Evolutionary conservation across 2,329 filamentous ascomycete species (phyloP).

Genomic region (Pseudofabraea citricarpa): DNA sequence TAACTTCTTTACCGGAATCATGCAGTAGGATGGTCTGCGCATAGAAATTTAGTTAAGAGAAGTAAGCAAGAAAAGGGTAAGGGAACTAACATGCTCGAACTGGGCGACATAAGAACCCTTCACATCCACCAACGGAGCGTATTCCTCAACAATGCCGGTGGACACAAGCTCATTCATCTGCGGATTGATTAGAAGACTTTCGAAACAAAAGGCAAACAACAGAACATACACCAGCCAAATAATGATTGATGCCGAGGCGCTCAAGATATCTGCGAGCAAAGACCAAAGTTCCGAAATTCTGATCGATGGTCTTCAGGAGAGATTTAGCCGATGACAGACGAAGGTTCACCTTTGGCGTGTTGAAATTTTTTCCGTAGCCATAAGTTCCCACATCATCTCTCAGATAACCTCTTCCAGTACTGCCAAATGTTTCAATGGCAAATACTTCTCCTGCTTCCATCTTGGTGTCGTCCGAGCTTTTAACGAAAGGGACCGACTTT

Average conservation of each 20-base stretch:
- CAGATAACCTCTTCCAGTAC: slow-evolving; percentile 44
- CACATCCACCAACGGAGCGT: slow-evolving; percentile 51
- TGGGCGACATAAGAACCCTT: slow-evolving; percentile 59
- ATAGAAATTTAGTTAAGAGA: slow-evolving; percentile 4
- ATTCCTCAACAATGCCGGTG: slow-evolving; percentile 51
- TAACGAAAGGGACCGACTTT: slow-evolving; percentile 51
- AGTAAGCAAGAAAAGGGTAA: neutral
- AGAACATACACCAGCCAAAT: slow-evolving; percentile 47
- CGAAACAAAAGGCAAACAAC: neutral
- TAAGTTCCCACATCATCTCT: slow-evolving; percentile 47
- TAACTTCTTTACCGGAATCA: slow-evolving; percentile 41
- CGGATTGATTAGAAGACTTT: slow-evolving; percentile 10
- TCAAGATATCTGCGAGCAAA: slow-evolving; percentile 60
- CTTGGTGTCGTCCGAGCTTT: slow-evolving; percentile 40
- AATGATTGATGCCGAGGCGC: slow-evolving; percentile 54
- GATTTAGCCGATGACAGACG: slow-evolving; percentile 49
- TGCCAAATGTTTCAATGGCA: slow-evolving; percentile 55
- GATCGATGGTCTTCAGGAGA: slow-evolving; percentile 52
- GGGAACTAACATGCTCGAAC: slow-evolving; percentile 50
- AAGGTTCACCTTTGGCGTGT: slow-evolving; percentile 32
- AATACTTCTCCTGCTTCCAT: slow-evolving; percentile 57
- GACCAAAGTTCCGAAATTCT: slow-evolving; percentile 58
- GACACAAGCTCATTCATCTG: slow-evolving; percentile 53
- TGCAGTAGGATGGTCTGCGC: slow-evolving; percentile 42
- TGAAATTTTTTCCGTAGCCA: slow-evolving; percentile 41